Base-by-base conservation (phyloP, 2,329 filamentous ascomycete genomes). In the Penicillium sp. region DNA sequence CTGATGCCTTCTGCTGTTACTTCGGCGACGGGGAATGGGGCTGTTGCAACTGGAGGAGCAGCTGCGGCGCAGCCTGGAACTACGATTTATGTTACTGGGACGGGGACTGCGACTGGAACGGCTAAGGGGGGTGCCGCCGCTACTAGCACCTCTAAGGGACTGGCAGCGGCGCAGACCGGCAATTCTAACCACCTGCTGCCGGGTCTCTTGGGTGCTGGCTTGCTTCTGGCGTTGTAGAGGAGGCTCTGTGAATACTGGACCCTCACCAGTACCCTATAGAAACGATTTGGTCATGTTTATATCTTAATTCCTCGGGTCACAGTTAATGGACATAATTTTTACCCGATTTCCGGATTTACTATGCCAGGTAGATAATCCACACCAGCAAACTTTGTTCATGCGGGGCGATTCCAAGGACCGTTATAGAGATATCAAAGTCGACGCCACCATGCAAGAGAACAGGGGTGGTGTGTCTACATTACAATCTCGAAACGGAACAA, bases 221-320 rank as follows among this genome's bases (percentile, higher is more conserved):
- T 53, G 30, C 49, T 53, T 37, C 33, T 53, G 49, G 49, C 49
- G 1, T 22, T 53, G 28, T 53, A 35, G 19, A 8, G 28, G 28
- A 30, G 30, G 9, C 13, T 13, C 5, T 0, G 19, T 4, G 19
- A 24, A 3, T 44, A 24, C 9, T 13, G 24, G 3, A 3, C n/a
- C 4, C 9, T 44, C 8, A 19, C 22, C 10, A 24, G 19, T 13
- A 9, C 7, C 37, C 9, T 9, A 44, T 24, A 22, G 17, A 42
- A 13, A 22, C 4, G 4, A 22, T 44, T 12, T 22, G 22, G 24
- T n/a, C 8, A 42, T 9, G 10, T 19, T 42, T 42, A n/a, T 42
- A 19, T 9, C 38, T 42, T 2, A 33, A 33, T 42, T 8, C n/a
- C 38, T 9, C 38, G 17, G 3, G 19, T 10, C 1, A 19, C n/a